Conservation (phyloP, 352 stramenopile species). For the Globisporangium viniferum region DNA sequence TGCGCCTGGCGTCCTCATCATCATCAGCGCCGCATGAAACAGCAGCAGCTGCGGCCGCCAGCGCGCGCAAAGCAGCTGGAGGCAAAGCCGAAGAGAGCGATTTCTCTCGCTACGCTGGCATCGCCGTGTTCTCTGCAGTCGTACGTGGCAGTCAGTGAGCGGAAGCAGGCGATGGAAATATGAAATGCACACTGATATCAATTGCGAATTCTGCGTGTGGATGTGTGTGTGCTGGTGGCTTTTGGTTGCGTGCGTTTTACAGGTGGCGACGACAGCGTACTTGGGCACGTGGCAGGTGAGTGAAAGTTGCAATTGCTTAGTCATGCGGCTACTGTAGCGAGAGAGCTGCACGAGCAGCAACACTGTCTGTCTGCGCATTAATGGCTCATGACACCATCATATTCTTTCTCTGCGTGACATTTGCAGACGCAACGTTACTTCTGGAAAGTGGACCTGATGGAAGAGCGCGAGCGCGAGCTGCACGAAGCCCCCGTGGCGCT, state of each 20-base stretch:
- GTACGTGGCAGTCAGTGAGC: conserved; percentile 27
- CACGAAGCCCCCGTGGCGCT: conserved; percentile 57
- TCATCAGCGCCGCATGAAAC: background rate
- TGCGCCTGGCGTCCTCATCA: conserved; percentile 6
- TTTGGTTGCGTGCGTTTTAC: background rate
- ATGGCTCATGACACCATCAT: background rate
- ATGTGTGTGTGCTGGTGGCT: background rate
- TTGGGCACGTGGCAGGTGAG: conserved; percentile 80
- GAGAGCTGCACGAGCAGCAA: background rate
- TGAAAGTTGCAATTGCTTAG: background rate
- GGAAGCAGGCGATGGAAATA: background rate
- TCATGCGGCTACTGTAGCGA: background rate
- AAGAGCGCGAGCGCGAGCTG: conserved; percentile 79
- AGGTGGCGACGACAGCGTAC: conserved; percentile 70
- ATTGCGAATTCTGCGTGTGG: background rate
- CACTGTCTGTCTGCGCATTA: background rate
- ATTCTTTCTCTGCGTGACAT: too few species aligned
- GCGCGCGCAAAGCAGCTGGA: background rate
- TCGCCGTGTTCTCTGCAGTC: conserved; percentile 82
- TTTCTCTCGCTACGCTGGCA: conserved; percentile 75
- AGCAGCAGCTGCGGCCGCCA: background rate
- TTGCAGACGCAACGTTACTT: conserved; percentile 81
- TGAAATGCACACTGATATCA: background rate
- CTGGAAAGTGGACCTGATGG: conserved; percentile 88
- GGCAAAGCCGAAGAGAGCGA: conserved; percentile 44